A percentile compares a stretch with the other conserved stretches of the same genome.
These are phyloP conservation scores for Neostapfia colusana DNA, from an alignment of 176 grass and related monocot species.

Conservation along the genomic window DNA sequence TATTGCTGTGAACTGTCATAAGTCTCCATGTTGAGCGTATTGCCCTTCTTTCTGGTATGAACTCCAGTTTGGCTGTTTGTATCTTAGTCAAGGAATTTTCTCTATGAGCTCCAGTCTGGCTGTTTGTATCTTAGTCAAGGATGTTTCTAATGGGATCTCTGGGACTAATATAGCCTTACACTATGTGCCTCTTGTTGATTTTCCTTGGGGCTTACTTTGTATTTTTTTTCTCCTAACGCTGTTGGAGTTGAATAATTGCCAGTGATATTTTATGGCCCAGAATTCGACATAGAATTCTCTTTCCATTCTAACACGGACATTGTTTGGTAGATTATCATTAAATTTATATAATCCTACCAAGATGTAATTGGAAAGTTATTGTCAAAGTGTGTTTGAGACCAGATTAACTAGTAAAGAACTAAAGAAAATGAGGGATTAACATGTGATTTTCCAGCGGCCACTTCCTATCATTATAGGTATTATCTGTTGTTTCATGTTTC, in stretches of 20 bases:
- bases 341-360: neutral
- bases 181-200: neutral
- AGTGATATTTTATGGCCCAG: neutral
- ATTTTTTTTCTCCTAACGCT: neutral
- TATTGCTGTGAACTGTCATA: neutral
- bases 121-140: neutral
- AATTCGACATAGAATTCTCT: neutral
- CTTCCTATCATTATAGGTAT: conserved; percentile 21
- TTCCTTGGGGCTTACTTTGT: neutral
- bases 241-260: neutral
- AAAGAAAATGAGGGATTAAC: neutral
- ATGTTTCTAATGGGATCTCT: neutral
- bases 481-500: conserved; percentile 3
- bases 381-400: neutral
- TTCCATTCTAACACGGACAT: neutral
- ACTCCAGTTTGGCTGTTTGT: neutral
- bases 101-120: neutral
- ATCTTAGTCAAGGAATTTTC: neutral
- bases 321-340: neutral
- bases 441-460: neutral
- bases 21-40: neutral
- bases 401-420: neutral
- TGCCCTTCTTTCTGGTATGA: conserved; percentile 1
- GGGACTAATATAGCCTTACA: neutral
- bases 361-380: neutral